Conservation (phyloP, 768 basidiomycete species). For the Aureoboletus auriporus region DNA sequence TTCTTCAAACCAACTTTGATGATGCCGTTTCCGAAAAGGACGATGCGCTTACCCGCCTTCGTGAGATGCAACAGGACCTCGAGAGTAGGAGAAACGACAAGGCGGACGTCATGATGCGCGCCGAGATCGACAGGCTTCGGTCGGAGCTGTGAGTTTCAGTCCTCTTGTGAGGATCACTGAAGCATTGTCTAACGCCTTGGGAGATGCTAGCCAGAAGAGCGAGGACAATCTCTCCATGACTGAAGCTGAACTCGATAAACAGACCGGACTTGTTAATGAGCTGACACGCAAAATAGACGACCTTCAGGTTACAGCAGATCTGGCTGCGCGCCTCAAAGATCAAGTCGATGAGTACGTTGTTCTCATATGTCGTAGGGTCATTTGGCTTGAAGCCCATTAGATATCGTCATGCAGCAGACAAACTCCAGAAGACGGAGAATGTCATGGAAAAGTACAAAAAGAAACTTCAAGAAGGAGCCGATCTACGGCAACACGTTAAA, state of each 20-base stretch:
- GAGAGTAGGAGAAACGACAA: slow-evolving; percentile 65
- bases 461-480: slow-evolving; percentile 93
- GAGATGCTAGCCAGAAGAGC: slow-evolving; percentile 75
- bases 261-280: slow-evolving; percentile 62
- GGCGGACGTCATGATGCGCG: slow-evolving; percentile 70
- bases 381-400: slow-evolving; percentile 34
- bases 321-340: slow-evolving; percentile 80
- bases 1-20: slow-evolving; percentile 72
- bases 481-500: slow-evolving; percentile 83
- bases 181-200: slow-evolving; percentile 23
- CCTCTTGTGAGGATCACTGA: neutral
- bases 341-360: slow-evolving; percentile 81
- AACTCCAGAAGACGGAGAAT: slow-evolving; percentile 90
- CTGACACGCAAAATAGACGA: slow-evolving; percentile 80
- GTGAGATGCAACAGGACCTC: slow-evolving; percentile 53
- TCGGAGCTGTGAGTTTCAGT: slow-evolving; percentile 70
- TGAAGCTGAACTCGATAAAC: slow-evolving; percentile 82
- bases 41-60: slow-evolving; percentile 61
- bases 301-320: slow-evolving; percentile 70
- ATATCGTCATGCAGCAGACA: slow-evolving; percentile 89
- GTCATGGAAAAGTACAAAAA: slow-evolving; percentile 99
- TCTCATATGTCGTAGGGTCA: neutral
- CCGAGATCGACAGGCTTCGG: slow-evolving; percentile 79
- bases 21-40: slow-evolving; percentile 77
- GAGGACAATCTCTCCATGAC: slow-evolving; percentile 85